Conservation (phyloP, 352 stramenopile genomes). For the Phytophthora kernoviae region DNA sequence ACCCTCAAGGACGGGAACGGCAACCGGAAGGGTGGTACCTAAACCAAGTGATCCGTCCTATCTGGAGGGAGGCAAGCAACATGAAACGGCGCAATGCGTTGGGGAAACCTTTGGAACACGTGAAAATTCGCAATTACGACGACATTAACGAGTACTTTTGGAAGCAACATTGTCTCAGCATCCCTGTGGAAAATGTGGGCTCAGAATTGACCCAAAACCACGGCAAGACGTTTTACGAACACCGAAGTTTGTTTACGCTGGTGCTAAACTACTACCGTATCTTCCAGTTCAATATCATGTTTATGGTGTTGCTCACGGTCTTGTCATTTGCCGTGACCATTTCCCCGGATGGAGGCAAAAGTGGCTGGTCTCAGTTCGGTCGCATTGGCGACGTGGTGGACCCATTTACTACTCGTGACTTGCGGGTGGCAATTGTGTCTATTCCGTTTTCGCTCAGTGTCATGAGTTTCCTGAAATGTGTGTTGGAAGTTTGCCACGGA, state of each 20-base stretch:
- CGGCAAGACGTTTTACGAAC: slow-evolving; percentile 83
- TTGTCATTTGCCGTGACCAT: slow-evolving; percentile 62
- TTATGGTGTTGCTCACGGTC: slow-evolving; percentile 57
- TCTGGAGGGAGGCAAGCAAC: slow-evolving; percentile 75
- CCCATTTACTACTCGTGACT: slow-evolving; percentile 54
- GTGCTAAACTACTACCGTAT: slow-evolving; percentile 84
- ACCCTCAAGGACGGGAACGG: slow-evolving; percentile 44
- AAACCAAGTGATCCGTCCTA: slow-evolving; percentile 56
- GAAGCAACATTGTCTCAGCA: slow-evolving; percentile 67
- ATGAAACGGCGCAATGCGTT: slow-evolving; percentile 73
- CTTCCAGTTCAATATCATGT: slow-evolving; percentile 86
- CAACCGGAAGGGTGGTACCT: slow-evolving; percentile 68
- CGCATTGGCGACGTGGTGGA: slow-evolving; percentile 59
- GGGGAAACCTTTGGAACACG: slow-evolving; percentile 67
- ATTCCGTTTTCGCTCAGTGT: slow-evolving; percentile 56
- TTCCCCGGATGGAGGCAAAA: slow-evolving; percentile 61
- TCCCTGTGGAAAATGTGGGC: slow-evolving; percentile 49
- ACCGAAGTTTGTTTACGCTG: slow-evolving; percentile 71
- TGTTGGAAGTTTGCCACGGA: slow-evolving; percentile 68
- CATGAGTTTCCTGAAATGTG: slow-evolving; percentile 61
- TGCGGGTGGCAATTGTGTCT: slow-evolving; percentile 58
- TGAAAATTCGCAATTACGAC: slow-evolving; percentile 83
- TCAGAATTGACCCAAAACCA: slow-evolving; percentile 59
- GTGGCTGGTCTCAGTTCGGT: slow-evolving; percentile 57
- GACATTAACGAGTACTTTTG: slow-evolving; percentile 88